Evolutionary conservation across 2,329 filamentous ascomycete genomes (phyloP).

Genomic region (Phaeomoniella chlamydospora): DNA sequence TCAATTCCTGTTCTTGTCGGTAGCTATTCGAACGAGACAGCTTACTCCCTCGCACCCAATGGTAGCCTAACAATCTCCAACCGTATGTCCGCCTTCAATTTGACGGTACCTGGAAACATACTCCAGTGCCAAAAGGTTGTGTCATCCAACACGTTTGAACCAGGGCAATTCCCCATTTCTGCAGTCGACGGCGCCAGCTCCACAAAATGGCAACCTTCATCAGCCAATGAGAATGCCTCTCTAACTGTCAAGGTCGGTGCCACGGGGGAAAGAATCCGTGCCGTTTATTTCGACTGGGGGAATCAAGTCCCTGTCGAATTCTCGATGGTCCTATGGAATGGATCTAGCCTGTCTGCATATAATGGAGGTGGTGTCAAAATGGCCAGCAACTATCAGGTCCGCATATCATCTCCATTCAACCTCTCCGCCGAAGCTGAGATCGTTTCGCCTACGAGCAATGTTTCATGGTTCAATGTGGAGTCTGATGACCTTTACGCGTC

Average conservation of each 20-base stretch:
- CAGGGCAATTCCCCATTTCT: conserved; percentile 55
- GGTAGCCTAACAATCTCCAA: conserved; percentile 42
- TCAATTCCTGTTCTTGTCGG: conserved; percentile 47
- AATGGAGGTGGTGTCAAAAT: conserved; percentile 9
- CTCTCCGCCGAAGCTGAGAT: conserved; percentile 19
- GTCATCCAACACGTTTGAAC: conserved; percentile 32
- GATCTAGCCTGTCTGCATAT: conserved; percentile 9
- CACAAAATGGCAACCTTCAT: conserved; percentile 51
- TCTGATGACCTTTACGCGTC: conserved; percentile 16
- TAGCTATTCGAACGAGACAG: conserved; percentile 20
- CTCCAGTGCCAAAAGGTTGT: conserved; percentile 46
- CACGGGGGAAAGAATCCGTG: conserved; percentile 21
- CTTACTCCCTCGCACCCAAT: conserved; percentile 32
- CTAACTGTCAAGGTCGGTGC: conserved; percentile 40
- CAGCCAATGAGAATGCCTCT: conserved; percentile 33
- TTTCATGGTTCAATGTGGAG: conserved; percentile 23
- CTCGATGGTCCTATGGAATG: conserved; percentile 40
- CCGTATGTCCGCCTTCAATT: conserved; percentile 37
- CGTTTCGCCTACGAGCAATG: conserved; percentile 22
- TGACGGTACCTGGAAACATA: conserved; percentile 45
- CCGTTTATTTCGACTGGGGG: conserved; percentile 47
- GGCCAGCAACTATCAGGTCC: conserved; percentile 15
- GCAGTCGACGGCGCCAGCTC: conserved; percentile 52
- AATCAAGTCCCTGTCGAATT: conserved; percentile 39
- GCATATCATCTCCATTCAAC: conserved; percentile 23